phyloP scores from a whole-genome alignment of 78 protist genomes.

The Dictyostelium brefeldianum region DNA sequence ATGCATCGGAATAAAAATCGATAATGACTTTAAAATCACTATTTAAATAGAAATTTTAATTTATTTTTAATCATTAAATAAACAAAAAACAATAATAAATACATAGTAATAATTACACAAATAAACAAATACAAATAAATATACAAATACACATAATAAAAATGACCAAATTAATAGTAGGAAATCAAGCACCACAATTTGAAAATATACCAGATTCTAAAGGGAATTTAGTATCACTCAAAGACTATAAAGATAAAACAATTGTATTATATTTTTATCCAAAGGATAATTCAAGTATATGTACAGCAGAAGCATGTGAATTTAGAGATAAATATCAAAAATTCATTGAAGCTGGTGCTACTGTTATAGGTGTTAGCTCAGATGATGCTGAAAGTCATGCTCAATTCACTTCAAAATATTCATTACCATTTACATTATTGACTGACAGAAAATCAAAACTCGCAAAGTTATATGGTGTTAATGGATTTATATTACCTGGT shows the following conservation, averaged over 20 bases:
- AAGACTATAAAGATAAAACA: constrained; percentile 17
- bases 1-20: too few species aligned
- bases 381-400: constrained; percentile 57
- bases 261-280: constrained; percentile 71
- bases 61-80: too few species aligned
- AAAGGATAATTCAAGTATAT: constrained; percentile 60
- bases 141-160: too few species aligned
- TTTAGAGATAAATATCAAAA: constrained; percentile 74
- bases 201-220: too few species aligned
- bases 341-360: constrained; percentile 51
- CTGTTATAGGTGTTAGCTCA: constrained; percentile 64
- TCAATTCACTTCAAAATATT: constrained; percentile 53
- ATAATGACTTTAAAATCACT: too few species aligned
- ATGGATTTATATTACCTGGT: constrained; percentile 44
- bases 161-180: constrained; percentile 70
- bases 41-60: too few species aligned
- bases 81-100: too few species aligned
- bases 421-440: constrained; percentile 62
- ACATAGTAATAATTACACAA: too few species aligned
- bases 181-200: constrained; percentile 79
- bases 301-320: constrained; percentile 76
- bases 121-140: too few species aligned
- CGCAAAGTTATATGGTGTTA: constrained; percentile 45
- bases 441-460: constrained; percentile 32
- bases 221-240: not conserved